These are phyloP conservation scores for Aureococcus anophagefferens DNA, from an alignment of 108 stramenopile genomes.

Conservation along the genomic window DNA sequence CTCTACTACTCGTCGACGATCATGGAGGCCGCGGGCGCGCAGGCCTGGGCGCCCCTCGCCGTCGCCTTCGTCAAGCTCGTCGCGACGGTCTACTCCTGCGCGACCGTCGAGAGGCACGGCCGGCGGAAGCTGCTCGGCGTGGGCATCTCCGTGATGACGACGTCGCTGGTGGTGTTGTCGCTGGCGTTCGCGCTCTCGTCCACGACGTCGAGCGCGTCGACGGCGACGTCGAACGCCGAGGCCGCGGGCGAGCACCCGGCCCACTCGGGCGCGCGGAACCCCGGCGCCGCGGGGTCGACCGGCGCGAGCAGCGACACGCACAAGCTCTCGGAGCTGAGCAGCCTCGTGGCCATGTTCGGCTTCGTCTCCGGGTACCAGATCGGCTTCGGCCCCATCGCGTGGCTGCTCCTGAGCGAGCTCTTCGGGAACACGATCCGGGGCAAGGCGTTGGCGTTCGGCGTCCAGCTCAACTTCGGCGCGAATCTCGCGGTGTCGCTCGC, in stretches of 20 bases:
- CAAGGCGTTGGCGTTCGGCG: conserved; percentile 15
- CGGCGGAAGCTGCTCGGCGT: conserved; percentile 39
- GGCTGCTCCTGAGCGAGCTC: conserved; percentile 16
- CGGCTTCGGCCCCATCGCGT: conserved; percentile 23
- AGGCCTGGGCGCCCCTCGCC: conserved; percentile 35
- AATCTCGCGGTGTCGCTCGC: conserved; percentile 13
- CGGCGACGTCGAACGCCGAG: conserved; percentile 21
- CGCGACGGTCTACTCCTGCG: conserved; percentile 40
- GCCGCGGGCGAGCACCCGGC: background rate
- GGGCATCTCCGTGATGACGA: conserved; percentile 46
- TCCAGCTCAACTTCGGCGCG: conserved; percentile 29
- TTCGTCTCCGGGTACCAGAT: conserved; percentile 23
- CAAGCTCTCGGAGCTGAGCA: too few relatives aligned
- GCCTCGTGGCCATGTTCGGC: conserved; percentile 10
- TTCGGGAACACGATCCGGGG: conserved; percentile 18
- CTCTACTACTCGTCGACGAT: conserved; percentile 56
- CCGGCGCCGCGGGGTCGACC: too few relatives aligned
- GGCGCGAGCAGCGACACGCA: too few relatives aligned
- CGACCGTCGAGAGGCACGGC: conserved; percentile 43
- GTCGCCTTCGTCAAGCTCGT: conserved; percentile 57
- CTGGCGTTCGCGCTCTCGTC: conserved; percentile 36
- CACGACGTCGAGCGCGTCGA: conserved; percentile 29
- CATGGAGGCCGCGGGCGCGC: conserved; percentile 54
- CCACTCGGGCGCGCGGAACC: conserved; percentile 2
- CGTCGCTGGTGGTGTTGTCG: conserved; percentile 36